phyloP scores from a whole-genome alignment of 176 grass and related monocot species.

The Aegilops bicornis region DNA sequence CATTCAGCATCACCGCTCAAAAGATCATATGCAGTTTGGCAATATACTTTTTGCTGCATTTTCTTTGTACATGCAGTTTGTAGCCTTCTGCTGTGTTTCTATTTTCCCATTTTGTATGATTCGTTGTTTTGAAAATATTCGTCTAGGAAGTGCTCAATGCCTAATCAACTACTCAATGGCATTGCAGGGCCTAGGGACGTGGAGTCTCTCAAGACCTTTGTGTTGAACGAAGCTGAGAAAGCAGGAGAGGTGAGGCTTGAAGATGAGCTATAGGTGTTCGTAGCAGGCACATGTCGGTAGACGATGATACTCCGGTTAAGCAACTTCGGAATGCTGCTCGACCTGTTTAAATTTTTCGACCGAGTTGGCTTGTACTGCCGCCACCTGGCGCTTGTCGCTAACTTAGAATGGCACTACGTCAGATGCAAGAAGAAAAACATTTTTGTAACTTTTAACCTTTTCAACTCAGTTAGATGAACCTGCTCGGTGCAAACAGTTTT shows the following conservation, averaged over 20 bases:
- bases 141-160: neutral
- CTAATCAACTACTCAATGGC: neutral
- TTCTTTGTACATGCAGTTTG: neutral
- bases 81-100: neutral
- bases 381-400: neutral
- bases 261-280: constrained; percentile 5
- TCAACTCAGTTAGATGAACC: neutral
- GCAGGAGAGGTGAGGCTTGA: constrained; percentile 45
- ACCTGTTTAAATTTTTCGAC: neutral
- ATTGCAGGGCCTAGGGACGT: constrained; percentile 77
- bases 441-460: neutral
- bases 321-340: neutral
- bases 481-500: neutral
- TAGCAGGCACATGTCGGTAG: neutral
- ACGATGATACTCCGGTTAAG: neutral
- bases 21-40: neutral
- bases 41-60: neutral
- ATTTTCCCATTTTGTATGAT: neutral
- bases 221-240: constrained; percentile 75
- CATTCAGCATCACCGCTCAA: neutral
- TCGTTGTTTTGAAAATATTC: neutral
- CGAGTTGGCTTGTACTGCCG: neutral
- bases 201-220: constrained; percentile 76
- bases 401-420: neutral
- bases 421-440: constrained; percentile 19